phyloP scores from a whole-genome alignment of 2,329 filamentous ascomycete species.

The Meredithiella fracta region DNA sequence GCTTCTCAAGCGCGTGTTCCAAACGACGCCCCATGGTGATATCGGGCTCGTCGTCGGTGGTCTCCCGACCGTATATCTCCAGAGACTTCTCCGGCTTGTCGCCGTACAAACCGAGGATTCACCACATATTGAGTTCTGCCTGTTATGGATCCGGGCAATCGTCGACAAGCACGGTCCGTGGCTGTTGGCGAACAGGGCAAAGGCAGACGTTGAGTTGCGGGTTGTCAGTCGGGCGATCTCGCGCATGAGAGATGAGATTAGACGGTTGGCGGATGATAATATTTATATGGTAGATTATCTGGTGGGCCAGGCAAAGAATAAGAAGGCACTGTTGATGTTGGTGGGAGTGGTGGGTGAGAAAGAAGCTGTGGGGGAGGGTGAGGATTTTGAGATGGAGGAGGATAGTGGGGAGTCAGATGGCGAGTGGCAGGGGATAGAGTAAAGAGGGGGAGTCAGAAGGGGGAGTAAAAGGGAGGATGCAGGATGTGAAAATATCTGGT shows the following conservation, averaged over 20 bases:
- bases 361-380: slow-evolving; percentile 18
- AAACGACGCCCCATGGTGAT: slow-evolving; percentile 58
- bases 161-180: slow-evolving; percentile 72
- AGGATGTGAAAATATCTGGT: not conserved
- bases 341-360: slow-evolving; percentile 14
- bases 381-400: slow-evolving; percentile 20
- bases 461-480: slow-evolving; percentile 12
- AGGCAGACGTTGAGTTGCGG: slow-evolving; percentile 70
- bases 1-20: slow-evolving; percentile 72
- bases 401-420: slow-evolving; percentile 24
- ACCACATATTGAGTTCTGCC: slow-evolving; percentile 85
- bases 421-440: slow-evolving; percentile 15
- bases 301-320: slow-evolving; percentile 30
- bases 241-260: slow-evolving; percentile 67
- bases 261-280: slow-evolving; percentile 73
- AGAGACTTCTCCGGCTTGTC: slow-evolving; percentile 70
- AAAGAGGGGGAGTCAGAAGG: not conserved
- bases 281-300: slow-evolving; percentile 79
- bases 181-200: slow-evolving; percentile 63
- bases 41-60: slow-evolving; percentile 63
- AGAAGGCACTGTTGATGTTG: slow-evolving; percentile 17
- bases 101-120: slow-evolving; percentile 76
- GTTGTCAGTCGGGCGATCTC: slow-evolving; percentile 66
- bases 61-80: slow-evolving; percentile 72
- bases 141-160: slow-evolving; percentile 76